Percentiles rank a stretch among this genome's conserved stretches.
These are phyloP conservation scores for Nicotiana attenuata DNA, from an alignment of 257 asterid genomes.

Conservation along the genomic window DNA sequence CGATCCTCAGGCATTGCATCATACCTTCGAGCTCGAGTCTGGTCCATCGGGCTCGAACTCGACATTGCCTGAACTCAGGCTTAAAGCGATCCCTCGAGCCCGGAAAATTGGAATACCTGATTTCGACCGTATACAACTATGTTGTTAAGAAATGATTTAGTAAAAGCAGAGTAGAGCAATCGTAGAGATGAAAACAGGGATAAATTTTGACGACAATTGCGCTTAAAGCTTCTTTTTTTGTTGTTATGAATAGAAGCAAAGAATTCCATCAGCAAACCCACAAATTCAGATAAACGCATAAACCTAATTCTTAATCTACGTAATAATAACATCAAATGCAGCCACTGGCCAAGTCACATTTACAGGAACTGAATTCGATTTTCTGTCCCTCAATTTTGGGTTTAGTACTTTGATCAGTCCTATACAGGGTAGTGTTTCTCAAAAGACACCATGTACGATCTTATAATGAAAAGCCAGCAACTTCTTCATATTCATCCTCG, in stretches of 20 bases:
- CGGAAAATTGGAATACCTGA: too few species aligned
- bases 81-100: too few species aligned
- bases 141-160: too few species aligned
- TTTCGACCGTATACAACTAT: too few species aligned
- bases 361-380: background rate
- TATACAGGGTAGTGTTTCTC: background rate
- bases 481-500: slow-evolving; percentile 37
- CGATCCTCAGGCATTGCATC: too few species aligned
- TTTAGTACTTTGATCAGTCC: background rate
- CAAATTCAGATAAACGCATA: background rate
- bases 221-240: too few species aligned
- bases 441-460: background rate
- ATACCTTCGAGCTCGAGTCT: too few species aligned
- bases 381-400: background rate
- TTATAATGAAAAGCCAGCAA: slow-evolving; percentile 33
- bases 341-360: background rate
- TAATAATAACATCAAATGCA: background rate
- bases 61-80: too few species aligned
- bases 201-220: too few species aligned
- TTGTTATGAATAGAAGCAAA: background rate
- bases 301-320: background rate
- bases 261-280: background rate
- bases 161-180: too few species aligned
- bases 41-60: too few species aligned
- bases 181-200: too few species aligned